Conservation (phyloP, 2,329 filamentous ascomycete genomes). For the Colletotrichum sp. region DNA sequence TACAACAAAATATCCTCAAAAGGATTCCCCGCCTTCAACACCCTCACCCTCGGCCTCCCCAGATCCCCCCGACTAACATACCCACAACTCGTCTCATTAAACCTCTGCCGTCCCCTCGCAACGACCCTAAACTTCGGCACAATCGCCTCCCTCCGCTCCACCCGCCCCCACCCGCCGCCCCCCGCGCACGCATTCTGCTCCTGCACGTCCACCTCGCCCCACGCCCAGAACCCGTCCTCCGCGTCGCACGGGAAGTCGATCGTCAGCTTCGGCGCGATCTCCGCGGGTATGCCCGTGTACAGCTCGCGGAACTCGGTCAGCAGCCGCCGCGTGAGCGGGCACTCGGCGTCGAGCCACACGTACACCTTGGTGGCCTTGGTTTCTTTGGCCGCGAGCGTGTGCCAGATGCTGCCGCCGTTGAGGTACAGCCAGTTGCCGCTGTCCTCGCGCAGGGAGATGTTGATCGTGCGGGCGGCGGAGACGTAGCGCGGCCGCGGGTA, state of each 20-base stretch:
- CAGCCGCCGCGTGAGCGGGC: constrained; percentile 17
- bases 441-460: constrained; percentile 20
- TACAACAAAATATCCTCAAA: constrained; percentile 22
- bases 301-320: constrained; percentile 20
- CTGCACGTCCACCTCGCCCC: background rate
- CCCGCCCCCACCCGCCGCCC: background rate
- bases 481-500: background rate
- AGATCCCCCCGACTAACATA: background rate
- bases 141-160: background rate
- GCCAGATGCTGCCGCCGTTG: constrained; percentile 9
- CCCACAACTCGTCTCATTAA: constrained; percentile 2
- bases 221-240: constrained; percentile 21
- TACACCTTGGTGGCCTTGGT: background rate
- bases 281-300: background rate
- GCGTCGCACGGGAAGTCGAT: constrained; percentile 17
- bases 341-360: constrained; percentile 22
- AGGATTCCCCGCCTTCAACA: constrained; percentile 9
- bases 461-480: background rate
- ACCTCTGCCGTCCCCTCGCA: constrained; percentile 13
- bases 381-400: background rate
- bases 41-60: background rate
- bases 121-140: constrained; percentile 5
- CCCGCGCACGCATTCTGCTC: background rate
- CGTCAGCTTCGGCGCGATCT: background rate
- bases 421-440: constrained; percentile 19